Conservation (phyloP, 2,329 filamentous ascomycete species). For the Talaromyces sp. region DNA sequence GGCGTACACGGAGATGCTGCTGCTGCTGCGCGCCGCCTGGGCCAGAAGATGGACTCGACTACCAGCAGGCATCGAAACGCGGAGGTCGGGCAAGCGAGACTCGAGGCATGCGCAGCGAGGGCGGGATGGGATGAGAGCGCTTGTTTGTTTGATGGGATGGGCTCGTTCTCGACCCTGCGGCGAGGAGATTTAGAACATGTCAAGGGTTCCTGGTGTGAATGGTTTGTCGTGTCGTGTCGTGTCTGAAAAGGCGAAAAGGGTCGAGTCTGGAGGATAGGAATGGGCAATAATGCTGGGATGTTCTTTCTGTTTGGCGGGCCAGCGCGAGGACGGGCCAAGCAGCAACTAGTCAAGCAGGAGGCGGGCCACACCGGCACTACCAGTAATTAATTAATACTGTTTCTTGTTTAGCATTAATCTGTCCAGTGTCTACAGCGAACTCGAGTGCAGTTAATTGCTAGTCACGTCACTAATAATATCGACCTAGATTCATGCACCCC, state of each 20-base stretch:
- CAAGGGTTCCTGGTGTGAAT: too few species aligned
- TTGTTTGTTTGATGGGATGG: not conserved
- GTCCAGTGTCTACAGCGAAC: too few species aligned
- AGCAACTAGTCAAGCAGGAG: too few species aligned
- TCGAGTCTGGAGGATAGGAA: not conserved
- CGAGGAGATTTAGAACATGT: not conserved
- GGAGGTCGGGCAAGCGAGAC: slow-evolving; percentile 15
- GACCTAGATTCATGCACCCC: not conserved
- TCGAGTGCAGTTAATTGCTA: too few species aligned
- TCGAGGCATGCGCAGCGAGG: slow-evolving; percentile 9
- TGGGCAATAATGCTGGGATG: not conserved
- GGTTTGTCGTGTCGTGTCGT: too few species aligned
- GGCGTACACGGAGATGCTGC: slow-evolving; percentile 15
- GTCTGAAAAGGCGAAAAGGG: not conserved
- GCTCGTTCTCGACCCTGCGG: not conserved
- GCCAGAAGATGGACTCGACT: slow-evolving; percentile 23
- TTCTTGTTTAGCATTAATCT: too few species aligned
- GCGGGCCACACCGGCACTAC: not conserved
- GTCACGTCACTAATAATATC: too few species aligned
- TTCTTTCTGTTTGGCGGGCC: not conserved
- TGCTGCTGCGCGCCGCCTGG: slow-evolving; percentile 27
- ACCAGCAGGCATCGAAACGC: slow-evolving; percentile 37
- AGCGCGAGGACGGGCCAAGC: not conserved
- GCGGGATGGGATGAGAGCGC: not conserved
- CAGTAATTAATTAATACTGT: too few species aligned